Evolutionary conservation across 1,139 yeast genomes (phyloP), one percentile per base, ranked within the genome.

Genomic region (Geotrichum aggregatum): DNA sequence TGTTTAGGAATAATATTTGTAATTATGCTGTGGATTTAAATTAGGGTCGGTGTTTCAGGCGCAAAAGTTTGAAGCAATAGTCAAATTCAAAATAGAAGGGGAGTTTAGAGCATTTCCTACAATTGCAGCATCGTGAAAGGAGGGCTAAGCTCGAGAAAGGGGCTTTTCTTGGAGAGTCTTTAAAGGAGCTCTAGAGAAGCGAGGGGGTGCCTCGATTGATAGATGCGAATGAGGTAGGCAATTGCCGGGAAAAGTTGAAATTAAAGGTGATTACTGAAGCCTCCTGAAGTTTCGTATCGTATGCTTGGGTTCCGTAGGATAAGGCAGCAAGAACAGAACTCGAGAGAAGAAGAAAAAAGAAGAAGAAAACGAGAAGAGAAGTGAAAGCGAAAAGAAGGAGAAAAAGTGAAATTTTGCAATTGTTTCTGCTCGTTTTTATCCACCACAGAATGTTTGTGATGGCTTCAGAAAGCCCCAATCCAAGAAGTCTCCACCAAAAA

Each of bases 41-140:
- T 38, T 38, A 38, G 14, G 14, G n/a, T 11, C n/a, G 21, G 41
- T 38, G 41, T 38, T 38, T 38, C 41, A 38, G 41, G 22, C 19
- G 41, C n/a, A 38, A 18, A 8, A 38, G 19, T 13, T 16, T 10
- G 10, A 18, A 3, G 28, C 18, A 18, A 38, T 13, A 14, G 18
- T 13, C 16, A 21, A 13, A 19, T 22, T 18, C 36, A 34, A 34
- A 34, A n/a, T 34, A 16, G n/a, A n/a, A n/a, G 14, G 36, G 36
- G 16, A n/a, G 36, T n/a, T n/a, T 10, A 16, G 16, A n/a, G 36
- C 2, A n/a, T 34, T n/a, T n/a, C 18, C 36, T n/a, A 16, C 36
- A 34, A 34, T 14, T 5, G 28, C 28, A 24, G 36, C 36, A 34
- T 34, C 2, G 18, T 34, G 36, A 34, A 34, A 7, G 16, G n/a